phyloP scores from a whole-genome alignment of 306 rosid species.

The Geum urbanum region DNA sequence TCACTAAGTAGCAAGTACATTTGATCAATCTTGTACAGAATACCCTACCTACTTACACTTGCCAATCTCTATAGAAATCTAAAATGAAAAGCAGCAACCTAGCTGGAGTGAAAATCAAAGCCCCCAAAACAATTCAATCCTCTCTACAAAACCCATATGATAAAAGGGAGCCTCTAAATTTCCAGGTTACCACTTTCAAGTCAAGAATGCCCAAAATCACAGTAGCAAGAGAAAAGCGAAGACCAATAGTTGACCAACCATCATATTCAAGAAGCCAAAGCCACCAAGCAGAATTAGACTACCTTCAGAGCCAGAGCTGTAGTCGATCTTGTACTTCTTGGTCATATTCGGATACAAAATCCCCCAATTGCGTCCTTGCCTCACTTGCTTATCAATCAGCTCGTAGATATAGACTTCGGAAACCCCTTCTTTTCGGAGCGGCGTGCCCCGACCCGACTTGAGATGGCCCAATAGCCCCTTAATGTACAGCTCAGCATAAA shows the following conservation, averaged over 20 bases:
- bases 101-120: not conserved
- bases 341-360: conserved; percentile 60
- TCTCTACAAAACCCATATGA: not conserved
- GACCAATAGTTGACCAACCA: conserved; percentile 11
- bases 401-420: conserved; percentile 53
- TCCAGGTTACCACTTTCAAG: not conserved
- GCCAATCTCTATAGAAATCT: not conserved
- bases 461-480: conserved; percentile 58
- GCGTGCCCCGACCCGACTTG: conserved; percentile 60
- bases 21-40: not conserved
- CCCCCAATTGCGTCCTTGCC: conserved; percentile 58
- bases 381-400: conserved; percentile 53
- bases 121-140: conserved; percentile 1
- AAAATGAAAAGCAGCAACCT: conserved; percentile 1
- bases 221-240: conserved; percentile 10
- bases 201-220: not conserved
- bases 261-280: conserved; percentile 7
- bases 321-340: conserved; percentile 52
- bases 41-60: not conserved
- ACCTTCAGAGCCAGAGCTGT: conserved; percentile 33
- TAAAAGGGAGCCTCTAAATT: not conserved
- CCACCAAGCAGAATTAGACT: not conserved
- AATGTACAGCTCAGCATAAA: conserved; percentile 67
- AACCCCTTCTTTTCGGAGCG: conserved; percentile 65
- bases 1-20: not conserved